Conservation (phyloP, 306 rosid genomes). For the Senna siamea region DNA sequence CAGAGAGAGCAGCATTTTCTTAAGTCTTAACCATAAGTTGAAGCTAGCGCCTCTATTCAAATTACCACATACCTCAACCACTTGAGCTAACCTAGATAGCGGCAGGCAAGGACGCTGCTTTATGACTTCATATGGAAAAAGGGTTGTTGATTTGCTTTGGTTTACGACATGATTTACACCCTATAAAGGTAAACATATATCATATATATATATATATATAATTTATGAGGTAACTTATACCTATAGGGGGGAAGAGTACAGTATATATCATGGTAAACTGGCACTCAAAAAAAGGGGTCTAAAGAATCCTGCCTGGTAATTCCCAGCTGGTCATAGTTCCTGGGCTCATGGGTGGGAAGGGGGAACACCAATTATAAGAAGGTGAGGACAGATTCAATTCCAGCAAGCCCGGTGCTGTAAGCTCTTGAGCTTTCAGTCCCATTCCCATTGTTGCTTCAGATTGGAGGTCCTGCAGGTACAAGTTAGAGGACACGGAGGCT, state of each 20-base stretch:
- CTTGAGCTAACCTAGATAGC: background rate
- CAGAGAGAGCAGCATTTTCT: too few relatives aligned
- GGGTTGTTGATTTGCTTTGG: background rate
- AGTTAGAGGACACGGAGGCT: slow-evolving; percentile 16
- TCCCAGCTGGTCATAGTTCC: slow-evolving; percentile 45
- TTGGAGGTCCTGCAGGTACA: slow-evolving; percentile 41
- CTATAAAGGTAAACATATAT: background rate
- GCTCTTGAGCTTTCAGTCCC: slow-evolving; percentile 26
- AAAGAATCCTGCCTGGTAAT: slow-evolving; percentile 34
- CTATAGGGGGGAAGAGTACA: background rate
- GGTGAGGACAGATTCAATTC: slow-evolving; percentile 57
- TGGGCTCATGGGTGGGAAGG: slow-evolving; percentile 50
- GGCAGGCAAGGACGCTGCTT: background rate
- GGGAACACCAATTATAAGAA: slow-evolving; percentile 53
- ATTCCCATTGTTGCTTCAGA: slow-evolving; percentile 35
- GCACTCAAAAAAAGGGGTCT: background rate
- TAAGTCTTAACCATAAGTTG: too few relatives aligned
- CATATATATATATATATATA: background rate
- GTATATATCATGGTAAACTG: background rate
- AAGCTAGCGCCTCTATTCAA: background rate
- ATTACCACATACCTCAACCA: background rate
- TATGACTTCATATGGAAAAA: background rate
- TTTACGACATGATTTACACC: slow-evolving; percentile 10
- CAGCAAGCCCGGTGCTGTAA: slow-evolving; percentile 28
- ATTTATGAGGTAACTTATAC: background rate